phyloP scores from a whole-genome alignment of 2,329 filamentous ascomycete genomes.

The Cladosporium sp. region DNA sequence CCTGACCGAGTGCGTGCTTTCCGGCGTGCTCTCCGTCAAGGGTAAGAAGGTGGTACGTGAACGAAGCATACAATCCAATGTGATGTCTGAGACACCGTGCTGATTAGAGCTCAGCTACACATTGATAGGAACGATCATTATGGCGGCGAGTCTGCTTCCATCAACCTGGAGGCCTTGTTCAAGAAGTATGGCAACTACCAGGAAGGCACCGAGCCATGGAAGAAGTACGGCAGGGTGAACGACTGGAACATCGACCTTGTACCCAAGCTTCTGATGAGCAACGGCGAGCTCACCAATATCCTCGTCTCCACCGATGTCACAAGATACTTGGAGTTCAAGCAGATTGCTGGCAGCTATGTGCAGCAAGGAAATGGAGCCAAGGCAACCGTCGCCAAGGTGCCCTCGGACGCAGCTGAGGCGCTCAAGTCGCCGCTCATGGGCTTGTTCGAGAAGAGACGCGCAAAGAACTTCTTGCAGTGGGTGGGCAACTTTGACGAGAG shows the following conservation, averaged over 20 bases:
- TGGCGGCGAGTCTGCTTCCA: constrained; percentile 92
- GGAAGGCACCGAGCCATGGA: constrained; percentile 86
- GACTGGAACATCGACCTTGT: constrained; percentile 99
- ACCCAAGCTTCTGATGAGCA: constrained; percentile 97
- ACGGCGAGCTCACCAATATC: constrained; percentile 97
- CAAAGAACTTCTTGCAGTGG: constrained; percentile 97
- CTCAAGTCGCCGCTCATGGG: constrained; percentile 94
- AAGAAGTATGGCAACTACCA: constrained; percentile 89
- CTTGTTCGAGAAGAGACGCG: constrained; percentile 94
- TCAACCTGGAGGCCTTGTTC: constrained; percentile 97
- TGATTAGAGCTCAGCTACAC: constrained; percentile 59
- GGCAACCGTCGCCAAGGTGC: constrained; percentile 94
- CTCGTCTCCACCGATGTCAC: constrained; percentile 85
- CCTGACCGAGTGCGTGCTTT: constrained; percentile 97
- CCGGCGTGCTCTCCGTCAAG: constrained; percentile 95
- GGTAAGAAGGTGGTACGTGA: constrained; percentile 78
- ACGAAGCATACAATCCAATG: neutral
- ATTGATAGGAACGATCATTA: constrained; percentile 99
- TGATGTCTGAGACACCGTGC: neutral
- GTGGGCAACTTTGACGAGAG: constrained; percentile 81
- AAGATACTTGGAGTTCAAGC: constrained; percentile 55
- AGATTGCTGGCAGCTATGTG: constrained; percentile 90
- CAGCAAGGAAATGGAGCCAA: constrained; percentile 82
- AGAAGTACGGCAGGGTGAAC: constrained; percentile 92
- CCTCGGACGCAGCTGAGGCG: constrained; percentile 87